These are phyloP conservation scores for Aureobasidium zeae DNA, from an alignment of 2,329 filamentous ascomycete genomes.

Conservation along the genomic window DNA sequence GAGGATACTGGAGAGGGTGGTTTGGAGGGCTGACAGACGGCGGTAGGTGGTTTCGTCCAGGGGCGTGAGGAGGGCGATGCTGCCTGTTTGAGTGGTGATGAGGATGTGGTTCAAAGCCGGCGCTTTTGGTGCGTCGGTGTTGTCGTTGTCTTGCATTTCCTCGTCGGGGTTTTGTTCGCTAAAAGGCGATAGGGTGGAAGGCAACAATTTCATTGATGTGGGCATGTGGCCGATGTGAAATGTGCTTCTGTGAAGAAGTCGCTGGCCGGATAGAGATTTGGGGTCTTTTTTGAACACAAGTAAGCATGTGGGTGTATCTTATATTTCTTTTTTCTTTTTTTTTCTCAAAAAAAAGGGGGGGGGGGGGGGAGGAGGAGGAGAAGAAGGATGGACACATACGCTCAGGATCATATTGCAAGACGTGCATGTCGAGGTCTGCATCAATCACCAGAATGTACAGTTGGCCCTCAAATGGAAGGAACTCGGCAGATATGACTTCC, in stretches of 20 bases:
- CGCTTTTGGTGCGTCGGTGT: conserved; percentile 23
- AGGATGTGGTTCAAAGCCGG: conserved; percentile 47
- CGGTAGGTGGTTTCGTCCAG: conserved; percentile 74
- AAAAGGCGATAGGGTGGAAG: conserved; percentile 47
- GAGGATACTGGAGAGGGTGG: conserved; percentile 67
- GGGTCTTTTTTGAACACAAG: conserved; percentile 66
- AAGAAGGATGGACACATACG: conserved; percentile 46
- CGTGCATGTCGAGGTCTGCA: conserved; percentile 74
- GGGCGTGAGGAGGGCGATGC: conserved; percentile 66
- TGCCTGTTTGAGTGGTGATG: conserved; percentile 64
- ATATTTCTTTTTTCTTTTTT: too few species aligned
- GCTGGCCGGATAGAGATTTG: conserved; percentile 80
- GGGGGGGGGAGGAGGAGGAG: too few species aligned
- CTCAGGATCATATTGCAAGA: conserved; percentile 90
- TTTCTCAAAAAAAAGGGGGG: too few species aligned
- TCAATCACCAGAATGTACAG: conserved; percentile 77
- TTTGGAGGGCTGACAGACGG: conserved; percentile 69
- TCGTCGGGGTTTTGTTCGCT: conserved; percentile 29
- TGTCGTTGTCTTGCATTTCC: conserved; percentile 16
- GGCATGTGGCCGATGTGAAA: conserved; percentile 80
- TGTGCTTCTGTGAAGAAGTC: conserved; percentile 75
- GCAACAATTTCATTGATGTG: conserved; percentile 65
- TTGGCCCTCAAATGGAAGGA: conserved; percentile 75
- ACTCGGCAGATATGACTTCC: conserved; percentile 73
- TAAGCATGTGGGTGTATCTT: neutral